Evolutionary conservation across 2,329 filamentous ascomycete genomes (phyloP), one percentile per base, ranked within the genome.

Genomic region (Pestalotiopsis sp.): DNA sequence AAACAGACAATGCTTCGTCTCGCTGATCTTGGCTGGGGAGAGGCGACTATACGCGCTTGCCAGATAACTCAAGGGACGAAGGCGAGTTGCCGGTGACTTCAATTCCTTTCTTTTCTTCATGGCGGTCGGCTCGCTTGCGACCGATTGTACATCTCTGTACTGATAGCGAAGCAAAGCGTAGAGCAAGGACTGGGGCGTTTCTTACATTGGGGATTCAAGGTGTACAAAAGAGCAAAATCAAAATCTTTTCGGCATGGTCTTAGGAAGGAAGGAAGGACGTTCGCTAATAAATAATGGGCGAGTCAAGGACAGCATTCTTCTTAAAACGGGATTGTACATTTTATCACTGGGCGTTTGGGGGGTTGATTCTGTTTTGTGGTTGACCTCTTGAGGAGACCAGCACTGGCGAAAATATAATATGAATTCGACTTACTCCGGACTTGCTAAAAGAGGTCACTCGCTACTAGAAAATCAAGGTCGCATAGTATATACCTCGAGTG

Each of bases 141-240:
- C n/a, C 25, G 31, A 52, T 9, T 66, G 59, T 67, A 71, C 75
- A 67, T 72, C 58, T 71, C 66, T 75, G 73, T 76, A 76, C 71
- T 71, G 71, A 68, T 73, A 75, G 71, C 70, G 70, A 71, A 70
- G 67, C 63, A 45, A 70, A 39, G n/a, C n/a, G 36, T 20, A 39
- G 27, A 39, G 13, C 14, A 36, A 12, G 31, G 59, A 20, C 45
- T 31, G 60, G 23, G 25, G 12, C 36, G 68, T 59, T 69, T 70
- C 31, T 73, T 60, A 69, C 68, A 69, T 72, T 70, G 56, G 66
- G 75, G 75, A 73, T 74, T 77, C 68, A 67, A 67, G 73, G 74
- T 69, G 74, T 70, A 67, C 68, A 72, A 71, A 71, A 72, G 31
- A 45, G 63, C 41, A 45, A 52, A 23, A 36, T 59, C 17, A 39